phyloP scores from a whole-genome alignment of 495 filamentous ascomycete genomes.

The Acidiella bohemica region DNA sequence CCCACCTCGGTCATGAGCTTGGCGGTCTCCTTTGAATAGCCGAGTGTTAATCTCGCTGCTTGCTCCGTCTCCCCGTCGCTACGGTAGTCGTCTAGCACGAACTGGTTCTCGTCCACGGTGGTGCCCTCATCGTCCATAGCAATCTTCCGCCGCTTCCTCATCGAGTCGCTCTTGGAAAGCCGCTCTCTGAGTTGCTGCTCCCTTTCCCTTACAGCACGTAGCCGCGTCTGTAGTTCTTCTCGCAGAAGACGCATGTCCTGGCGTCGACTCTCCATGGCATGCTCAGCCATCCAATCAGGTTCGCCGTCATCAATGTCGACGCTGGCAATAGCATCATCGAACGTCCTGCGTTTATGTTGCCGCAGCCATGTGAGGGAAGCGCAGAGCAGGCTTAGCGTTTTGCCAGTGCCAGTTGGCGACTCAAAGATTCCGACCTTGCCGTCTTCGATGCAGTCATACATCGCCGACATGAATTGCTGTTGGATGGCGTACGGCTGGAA shows the following conservation, averaged over 20 bases:
- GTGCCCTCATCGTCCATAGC: constrained; percentile 18
- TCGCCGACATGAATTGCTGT: constrained; percentile 71
- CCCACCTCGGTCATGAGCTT: constrained; percentile 48
- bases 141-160: constrained; percentile 37
- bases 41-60: constrained; percentile 19
- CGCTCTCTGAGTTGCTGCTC: constrained; percentile 48
- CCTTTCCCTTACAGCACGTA: constrained; percentile 53
- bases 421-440: constrained; percentile 83
- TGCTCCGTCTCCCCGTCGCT: constrained; percentile 40
- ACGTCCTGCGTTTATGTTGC: constrained; percentile 56
- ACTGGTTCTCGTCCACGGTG: constrained; percentile 53
- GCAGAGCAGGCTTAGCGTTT: constrained; percentile 92
- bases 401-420: constrained; percentile 77
- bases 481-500: constrained; percentile 87
- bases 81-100: constrained; percentile 66
- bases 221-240: constrained; percentile 54
- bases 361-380: constrained; percentile 86
- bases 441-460: constrained; percentile 69
- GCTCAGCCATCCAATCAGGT: constrained; percentile 80
- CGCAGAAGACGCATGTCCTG: constrained; percentile 50
- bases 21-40: constrained; percentile 47
- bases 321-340: constrained; percentile 40
- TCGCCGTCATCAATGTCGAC: constrained; percentile 48
- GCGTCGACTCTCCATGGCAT: constrained; percentile 51
- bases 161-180: constrained; percentile 34